These are phyloP conservation scores for Heterobasidion annosum DNA, from an alignment of 1,284 basidiomycete genomes.

Conservation along the genomic window DNA sequence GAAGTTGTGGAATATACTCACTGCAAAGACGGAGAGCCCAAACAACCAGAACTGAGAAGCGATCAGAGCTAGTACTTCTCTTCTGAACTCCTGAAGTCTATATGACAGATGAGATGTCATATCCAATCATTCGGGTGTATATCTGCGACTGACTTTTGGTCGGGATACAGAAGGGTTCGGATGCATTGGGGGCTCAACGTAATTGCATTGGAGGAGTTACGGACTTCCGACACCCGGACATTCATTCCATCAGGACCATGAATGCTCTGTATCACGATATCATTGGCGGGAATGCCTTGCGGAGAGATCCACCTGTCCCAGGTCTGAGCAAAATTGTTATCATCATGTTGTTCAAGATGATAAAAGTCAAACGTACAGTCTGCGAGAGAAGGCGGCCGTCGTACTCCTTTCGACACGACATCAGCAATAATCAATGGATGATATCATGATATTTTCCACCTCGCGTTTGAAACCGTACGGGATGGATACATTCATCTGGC, in stretches of 20 bases:
- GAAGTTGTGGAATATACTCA: conserved; percentile 37
- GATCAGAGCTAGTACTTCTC: conserved; percentile 44
- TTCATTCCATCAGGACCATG: background rate
- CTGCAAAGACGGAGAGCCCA: conserved; percentile 39
- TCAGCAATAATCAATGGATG: background rate
- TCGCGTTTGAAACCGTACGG: conserved; percentile 6
- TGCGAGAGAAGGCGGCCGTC: background rate
- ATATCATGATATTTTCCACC: background rate
- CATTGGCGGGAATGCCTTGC: background rate
- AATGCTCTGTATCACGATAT: background rate
- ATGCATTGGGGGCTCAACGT: conserved; percentile 29
- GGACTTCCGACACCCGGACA: conserved; percentile 15
- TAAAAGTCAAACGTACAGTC: background rate
- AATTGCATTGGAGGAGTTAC: conserved; percentile 12
- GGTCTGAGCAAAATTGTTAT: background rate
- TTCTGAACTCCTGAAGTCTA: conserved; percentile 36
- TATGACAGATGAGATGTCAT: background rate
- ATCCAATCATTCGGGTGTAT: too few species aligned
- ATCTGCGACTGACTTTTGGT: conserved; percentile 26
- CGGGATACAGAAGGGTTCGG: conserved; percentile 32
- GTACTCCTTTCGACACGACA: background rate
- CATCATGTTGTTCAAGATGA: background rate
- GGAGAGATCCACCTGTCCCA: background rate
- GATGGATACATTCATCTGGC: conserved; percentile 7
- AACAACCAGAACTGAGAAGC: conserved; percentile 52